phyloP scores from a whole-genome alignment of 2,329 filamentous ascomycete species.

The Trichothecium sympodiale region DNA sequence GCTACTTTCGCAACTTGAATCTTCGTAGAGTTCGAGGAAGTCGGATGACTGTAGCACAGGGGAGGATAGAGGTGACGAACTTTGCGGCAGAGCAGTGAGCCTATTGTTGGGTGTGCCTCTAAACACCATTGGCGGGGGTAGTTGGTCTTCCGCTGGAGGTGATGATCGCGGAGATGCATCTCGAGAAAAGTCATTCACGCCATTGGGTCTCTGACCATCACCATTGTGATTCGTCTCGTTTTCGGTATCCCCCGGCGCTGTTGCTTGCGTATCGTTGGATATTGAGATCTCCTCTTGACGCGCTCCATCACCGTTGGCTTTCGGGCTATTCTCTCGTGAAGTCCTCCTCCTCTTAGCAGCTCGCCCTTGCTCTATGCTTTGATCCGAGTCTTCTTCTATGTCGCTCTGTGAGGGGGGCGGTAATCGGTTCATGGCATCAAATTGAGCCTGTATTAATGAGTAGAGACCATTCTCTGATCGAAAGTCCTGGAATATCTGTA shows the following conservation, averaged over 20 bases:
- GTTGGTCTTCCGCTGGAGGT: slow-evolving; percentile 19
- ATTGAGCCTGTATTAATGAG: slow-evolving; percentile 58
- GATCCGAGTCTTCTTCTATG: slow-evolving; percentile 10
- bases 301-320: background rate
- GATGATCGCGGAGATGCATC: slow-evolving; percentile 23
- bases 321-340: slow-evolving; percentile 11
- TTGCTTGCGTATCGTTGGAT: no score
- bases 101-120: slow-evolving; percentile 8
- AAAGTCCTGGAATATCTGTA: slow-evolving; percentile 44
- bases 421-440: slow-evolving; percentile 35
- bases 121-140: slow-evolving; percentile 11
- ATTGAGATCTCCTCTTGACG: no score
- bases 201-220: background rate
- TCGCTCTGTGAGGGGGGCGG: slow-evolving; percentile 8
- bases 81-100: slow-evolving; percentile 9
- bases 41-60: slow-evolving; percentile 29
- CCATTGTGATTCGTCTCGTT: background rate
- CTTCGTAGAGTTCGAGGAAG: slow-evolving; percentile 39
- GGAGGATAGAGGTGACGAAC: slow-evolving; percentile 47
- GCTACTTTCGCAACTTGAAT: slow-evolving; percentile 23
- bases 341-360: slow-evolving; percentile 22
- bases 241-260: background rate
- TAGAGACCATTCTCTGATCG: slow-evolving; percentile 64
- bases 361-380: slow-evolving; percentile 7
- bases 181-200: no score